Evolutionary conservation across 192 early-diverging fungal genomes (phyloP).

Genomic region (Linnemannia zychae): DNA sequence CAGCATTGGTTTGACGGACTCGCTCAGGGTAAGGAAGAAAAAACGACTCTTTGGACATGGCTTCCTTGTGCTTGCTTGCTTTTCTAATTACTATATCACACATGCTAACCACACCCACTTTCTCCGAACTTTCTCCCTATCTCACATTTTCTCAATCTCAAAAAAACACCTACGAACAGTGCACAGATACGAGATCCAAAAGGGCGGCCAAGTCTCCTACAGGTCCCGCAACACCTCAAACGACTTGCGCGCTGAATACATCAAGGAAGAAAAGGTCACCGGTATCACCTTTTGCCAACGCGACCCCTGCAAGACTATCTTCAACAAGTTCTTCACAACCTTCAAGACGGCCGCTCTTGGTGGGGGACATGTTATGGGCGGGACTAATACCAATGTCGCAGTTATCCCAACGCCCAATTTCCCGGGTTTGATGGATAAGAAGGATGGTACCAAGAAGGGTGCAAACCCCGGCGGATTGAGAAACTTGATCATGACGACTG

Average conservation of each 20-base stretch:
- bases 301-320: constrained; percentile 58
- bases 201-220: constrained; percentile 35
- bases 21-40: constrained; percentile 30
- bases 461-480: not conserved
- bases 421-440: constrained; percentile 22
- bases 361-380: constrained; percentile 21
- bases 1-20: constrained; percentile 64
- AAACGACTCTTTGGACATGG: not conserved
- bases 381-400: constrained; percentile 31
- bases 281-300: constrained; percentile 48
- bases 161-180: constrained; percentile 9
- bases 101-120: too few species aligned
- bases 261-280: constrained; percentile 28
- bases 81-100: not conserved
- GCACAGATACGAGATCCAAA: constrained; percentile 46
- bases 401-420: constrained; percentile 26
- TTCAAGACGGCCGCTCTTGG: constrained; percentile 42
- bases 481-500: constrained; percentile 59
- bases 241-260: constrained; percentile 35
- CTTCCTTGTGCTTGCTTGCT: constrained; percentile 10
- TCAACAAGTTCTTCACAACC: constrained; percentile 58
- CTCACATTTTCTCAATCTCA: not conserved
- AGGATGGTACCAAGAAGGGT: not conserved
- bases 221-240: constrained; percentile 49
- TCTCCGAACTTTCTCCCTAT: not conserved